Evolutionary conservation across 75 land plant genomes (phyloP).

Genomic region (Sequoiadendron giganteum): DNA sequence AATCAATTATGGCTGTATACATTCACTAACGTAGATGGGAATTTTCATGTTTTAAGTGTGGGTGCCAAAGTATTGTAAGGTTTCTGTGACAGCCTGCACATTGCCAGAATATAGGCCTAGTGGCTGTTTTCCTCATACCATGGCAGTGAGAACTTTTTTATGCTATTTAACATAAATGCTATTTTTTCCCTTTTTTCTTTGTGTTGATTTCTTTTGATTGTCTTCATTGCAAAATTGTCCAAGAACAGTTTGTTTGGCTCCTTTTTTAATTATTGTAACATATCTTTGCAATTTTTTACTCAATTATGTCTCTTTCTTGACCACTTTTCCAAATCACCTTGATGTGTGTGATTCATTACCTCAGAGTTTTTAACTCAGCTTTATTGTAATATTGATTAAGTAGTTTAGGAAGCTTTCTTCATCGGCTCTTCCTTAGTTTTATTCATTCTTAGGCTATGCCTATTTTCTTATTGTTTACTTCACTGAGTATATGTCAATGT

Average conservation of each 20-base stretch:
- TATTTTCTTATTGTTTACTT: background rate
- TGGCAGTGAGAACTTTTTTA: background rate
- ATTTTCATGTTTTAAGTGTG: background rate
- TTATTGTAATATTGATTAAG: background rate
- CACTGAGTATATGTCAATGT: no score
- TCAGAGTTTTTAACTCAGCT: background rate
- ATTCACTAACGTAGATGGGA: background rate
- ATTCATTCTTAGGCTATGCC: background rate
- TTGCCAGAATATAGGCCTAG: background rate
- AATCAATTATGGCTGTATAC: background rate
- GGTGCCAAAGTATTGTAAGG: background rate
- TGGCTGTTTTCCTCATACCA: background rate
- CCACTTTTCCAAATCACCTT: background rate
- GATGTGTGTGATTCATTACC: background rate
- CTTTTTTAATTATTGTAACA: background rate
- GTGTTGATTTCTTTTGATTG: background rate
- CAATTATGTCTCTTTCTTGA: background rate
- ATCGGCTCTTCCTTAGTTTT: background rate
- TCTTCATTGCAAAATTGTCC: background rate
- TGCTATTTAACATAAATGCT: background rate
- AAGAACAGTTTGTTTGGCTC: background rate
- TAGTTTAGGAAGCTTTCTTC: background rate
- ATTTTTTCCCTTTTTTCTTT: background rate
- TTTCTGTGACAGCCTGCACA: background rate
- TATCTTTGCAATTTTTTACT: background rate